phyloP scores from a whole-genome alignment of 1,284 basidiomycete species.

The Melampsora medusae region DNA sequence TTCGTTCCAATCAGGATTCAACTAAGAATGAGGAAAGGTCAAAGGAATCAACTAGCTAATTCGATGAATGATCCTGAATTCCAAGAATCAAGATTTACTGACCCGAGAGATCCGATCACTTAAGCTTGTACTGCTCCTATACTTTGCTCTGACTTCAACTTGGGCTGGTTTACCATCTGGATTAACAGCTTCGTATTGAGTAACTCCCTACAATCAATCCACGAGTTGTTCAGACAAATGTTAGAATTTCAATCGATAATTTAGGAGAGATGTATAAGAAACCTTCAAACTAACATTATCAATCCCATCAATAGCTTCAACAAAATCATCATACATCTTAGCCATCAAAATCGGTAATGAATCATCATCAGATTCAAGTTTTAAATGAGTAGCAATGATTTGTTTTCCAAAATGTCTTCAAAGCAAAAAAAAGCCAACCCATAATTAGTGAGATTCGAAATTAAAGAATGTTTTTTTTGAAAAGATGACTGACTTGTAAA shows the following conservation, averaged over 20 bases:
- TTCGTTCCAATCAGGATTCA: constrained; percentile 93
- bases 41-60: too few species aligned
- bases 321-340: constrained; percentile 73
- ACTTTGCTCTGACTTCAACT: constrained; percentile 61
- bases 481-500: constrained; percentile 75
- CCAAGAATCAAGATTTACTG: background rate
- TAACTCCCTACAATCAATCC: constrained; percentile 60
- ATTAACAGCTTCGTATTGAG: constrained; percentile 61
- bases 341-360: constrained; percentile 75
- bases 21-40: constrained; percentile 46
- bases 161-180: constrained; percentile 57
- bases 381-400: constrained; percentile 70
- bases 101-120: constrained; percentile 70
- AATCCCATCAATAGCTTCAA: constrained; percentile 90
- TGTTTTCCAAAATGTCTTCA: constrained; percentile 92
- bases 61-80: too few species aligned
- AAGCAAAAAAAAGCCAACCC: too few species aligned
- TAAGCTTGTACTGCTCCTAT: constrained; percentile 74
- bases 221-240: background rate
- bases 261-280: background rate
- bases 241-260: background rate
- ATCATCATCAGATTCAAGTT: constrained; percentile 62
- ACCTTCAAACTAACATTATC: constrained; percentile 66
- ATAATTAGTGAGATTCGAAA: too few species aligned
- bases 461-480: too few species aligned